Evolutionary conservation across 2,329 filamentous ascomycete genomes (phyloP).

Genomic region (Trichoderma afroharzianum): DNA sequence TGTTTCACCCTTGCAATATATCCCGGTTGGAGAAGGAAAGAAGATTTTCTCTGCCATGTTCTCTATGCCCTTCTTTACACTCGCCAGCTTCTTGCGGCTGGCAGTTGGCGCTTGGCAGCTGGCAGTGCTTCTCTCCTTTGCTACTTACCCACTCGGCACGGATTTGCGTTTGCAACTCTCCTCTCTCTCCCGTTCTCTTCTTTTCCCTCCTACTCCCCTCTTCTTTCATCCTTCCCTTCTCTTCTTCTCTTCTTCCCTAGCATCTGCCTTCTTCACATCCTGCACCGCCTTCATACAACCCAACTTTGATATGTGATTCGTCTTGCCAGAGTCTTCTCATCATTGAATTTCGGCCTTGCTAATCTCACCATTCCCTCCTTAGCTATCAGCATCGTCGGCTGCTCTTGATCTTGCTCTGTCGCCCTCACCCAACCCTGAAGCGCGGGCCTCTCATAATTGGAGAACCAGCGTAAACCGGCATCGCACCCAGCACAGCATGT

Average conservation of each 20-base stretch:
- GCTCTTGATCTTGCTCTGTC: conserved; percentile 75
- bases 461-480: conserved; percentile 60
- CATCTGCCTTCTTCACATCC: not conserved
- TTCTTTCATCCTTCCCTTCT: not conserved
- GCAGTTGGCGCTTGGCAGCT: not conserved
- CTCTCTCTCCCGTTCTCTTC: not conserved
- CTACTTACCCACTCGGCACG: not conserved
- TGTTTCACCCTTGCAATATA: not conserved
- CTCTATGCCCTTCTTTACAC: not conserved
- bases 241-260: not conserved
- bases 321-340: not conserved
- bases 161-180: not conserved
- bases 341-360: not conserved
- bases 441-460: conserved; percentile 49
- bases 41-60: not conserved
- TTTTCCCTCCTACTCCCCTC: not conserved
- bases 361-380: not conserved
- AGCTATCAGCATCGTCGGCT: conserved; percentile 78
- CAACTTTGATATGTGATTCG: not conserved
- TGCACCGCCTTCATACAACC: not conserved
- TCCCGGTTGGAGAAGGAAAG: not conserved
- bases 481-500: conserved; percentile 61
- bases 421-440: conserved; percentile 61
- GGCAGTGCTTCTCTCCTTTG: not conserved
- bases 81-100: not conserved